Base-by-base conservation (phyloP, 2,329 filamentous ascomycete species). In the Tricladium varicosporioides region DNA sequence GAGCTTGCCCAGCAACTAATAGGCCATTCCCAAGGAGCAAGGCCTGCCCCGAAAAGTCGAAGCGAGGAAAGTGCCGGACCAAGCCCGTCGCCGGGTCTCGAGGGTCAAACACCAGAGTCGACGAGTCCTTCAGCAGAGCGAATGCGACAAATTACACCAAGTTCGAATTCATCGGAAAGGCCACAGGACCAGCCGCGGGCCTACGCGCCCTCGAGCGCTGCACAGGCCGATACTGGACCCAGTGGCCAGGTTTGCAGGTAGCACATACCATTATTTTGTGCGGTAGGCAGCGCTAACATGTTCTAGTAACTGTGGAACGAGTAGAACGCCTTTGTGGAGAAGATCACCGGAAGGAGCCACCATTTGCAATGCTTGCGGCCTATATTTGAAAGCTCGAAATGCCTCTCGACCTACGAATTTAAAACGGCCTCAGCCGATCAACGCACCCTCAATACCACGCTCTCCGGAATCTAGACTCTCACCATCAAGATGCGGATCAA, bases 331-430 rank as follows among this genome's bases (percentile, higher is more conserved):
- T 19, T 76, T 99, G 40, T 99, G 94, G 94, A 85, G 94, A 70
- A 85, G 94, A 69, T 96, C 93, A 14, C 93, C 93, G 0, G 87
- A 92, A 67, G 94, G 94, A 31, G 89, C 91, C 54, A 97, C 92
- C 27, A 97, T 99, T 59, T 99, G 94, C 76, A 99, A 99, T 74
- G 94, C 94, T 5, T 99, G 94, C 70, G 94, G 94, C 44, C 80
- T 99, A 14, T 99, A 99, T 72, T 80, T 91, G 61, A 97, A 97
- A 73, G 92, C 93, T 9, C 85, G 94, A 64, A 97, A 97, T 71
- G 89, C 93, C 60, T 86, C 91, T 65, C 85, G 94, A 51, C 94
- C 94, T 13, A 94, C 91, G 5, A 96, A 92, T 67, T 77, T 97
- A 57, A 97, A 96, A 75, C 88, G 92, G 60, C 85, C 88, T 10